Evolutionary conservation across 2,329 filamentous ascomycete genomes (phyloP).

Genomic region (Colletotrichum costaricense): DNA sequence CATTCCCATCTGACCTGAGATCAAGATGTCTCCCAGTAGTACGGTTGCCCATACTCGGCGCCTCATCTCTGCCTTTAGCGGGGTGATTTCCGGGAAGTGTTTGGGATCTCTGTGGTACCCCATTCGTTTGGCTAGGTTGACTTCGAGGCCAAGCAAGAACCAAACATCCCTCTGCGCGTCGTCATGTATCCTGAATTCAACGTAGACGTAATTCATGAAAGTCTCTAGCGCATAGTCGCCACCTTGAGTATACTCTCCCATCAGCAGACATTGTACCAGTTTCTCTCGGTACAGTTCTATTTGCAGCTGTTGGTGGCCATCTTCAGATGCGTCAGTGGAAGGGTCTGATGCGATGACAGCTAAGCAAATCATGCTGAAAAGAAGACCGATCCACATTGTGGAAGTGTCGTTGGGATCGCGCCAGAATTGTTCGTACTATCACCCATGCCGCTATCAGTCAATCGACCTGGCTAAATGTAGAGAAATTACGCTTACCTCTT

Average conservation of each 20-base stretch:
- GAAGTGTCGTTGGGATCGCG: slow-evolving; percentile 35
- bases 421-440: slow-evolving; percentile 46
- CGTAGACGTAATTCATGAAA: slow-evolving; percentile 27
- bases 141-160: slow-evolving; percentile 46
- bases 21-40: slow-evolving; percentile 52
- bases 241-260: slow-evolving; percentile 43
- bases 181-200: slow-evolving; percentile 10
- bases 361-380: slow-evolving; percentile 46
- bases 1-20: slow-evolving; percentile 58
- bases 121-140: slow-evolving; percentile 51
- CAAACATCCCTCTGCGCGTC: slow-evolving; percentile 33
- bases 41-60: slow-evolving; percentile 55
- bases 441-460: not conserved
- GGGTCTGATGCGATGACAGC: slow-evolving; percentile 40
- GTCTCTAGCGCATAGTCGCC: slow-evolving; percentile 36
- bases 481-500: slow-evolving; percentile 15
- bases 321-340: slow-evolving; percentile 37
- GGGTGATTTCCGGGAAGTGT: slow-evolving; percentile 52
- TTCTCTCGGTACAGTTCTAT: slow-evolving; percentile 40
- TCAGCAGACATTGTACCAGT: slow-evolving; percentile 43
- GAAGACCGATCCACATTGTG: slow-evolving; percentile 44
- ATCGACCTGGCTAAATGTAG: not conserved
- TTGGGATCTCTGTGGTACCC: slow-evolving; percentile 58
- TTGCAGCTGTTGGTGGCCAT: slow-evolving; percentile 29
- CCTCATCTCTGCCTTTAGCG: slow-evolving; percentile 58